Evolutionary conservation across 306 rosid genomes (phyloP).

Genomic region (Cyamopsis tetragonoloba): DNA sequence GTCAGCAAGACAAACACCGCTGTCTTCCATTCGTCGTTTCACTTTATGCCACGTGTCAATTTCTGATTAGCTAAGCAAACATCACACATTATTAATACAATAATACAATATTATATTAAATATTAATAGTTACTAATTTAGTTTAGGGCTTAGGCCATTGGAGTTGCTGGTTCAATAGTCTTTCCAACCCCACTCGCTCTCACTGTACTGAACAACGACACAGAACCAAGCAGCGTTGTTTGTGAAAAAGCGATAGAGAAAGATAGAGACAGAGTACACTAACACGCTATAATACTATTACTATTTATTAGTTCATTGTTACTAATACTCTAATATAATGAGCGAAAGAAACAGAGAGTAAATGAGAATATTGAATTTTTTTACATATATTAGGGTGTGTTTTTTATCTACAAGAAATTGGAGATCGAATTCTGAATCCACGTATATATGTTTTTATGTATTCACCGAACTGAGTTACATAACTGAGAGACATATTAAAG

Average conservation of each 20-base stretch:
- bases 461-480: no score
- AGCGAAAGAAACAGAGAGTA: neutral
- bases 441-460: no score
- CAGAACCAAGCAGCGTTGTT: conserved; percentile 31
- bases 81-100: neutral
- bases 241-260: neutral
- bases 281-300: neutral
- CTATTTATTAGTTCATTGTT: neutral
- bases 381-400: no score
- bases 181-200: conserved; percentile 17
- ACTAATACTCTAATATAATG: neutral
- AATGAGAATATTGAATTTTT: no score
- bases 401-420: no score
- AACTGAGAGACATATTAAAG: no score
- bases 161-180: neutral
- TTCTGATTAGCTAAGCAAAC: neutral
- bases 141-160: conserved; percentile 34
- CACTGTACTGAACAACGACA: conserved; percentile 30
- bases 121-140: neutral
- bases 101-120: neutral
- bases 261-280: neutral
- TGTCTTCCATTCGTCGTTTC: conserved; percentile 44
- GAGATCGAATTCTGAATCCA: no score
- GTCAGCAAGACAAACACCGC: conserved; percentile 53
- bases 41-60: conserved; percentile 32